Evolutionary conservation across 129 eudicot genomes (phyloP).

Genomic region (Tagetes erecta): DNA sequence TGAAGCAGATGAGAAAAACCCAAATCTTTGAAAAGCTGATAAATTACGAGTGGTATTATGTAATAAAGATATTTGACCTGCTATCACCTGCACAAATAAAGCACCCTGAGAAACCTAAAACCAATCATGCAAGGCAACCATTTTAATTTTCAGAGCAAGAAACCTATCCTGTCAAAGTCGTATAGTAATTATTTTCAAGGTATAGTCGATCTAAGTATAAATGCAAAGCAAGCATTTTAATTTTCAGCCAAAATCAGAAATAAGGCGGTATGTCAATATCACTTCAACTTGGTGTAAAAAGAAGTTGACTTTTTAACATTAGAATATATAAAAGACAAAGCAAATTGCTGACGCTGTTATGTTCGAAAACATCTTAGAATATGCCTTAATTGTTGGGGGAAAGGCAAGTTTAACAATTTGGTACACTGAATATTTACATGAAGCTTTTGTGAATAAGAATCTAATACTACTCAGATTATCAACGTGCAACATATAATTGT

Average conservation of each 20-base stretch:
- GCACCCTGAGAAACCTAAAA: conserved; percentile 3
- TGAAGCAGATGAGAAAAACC: conserved; percentile 75
- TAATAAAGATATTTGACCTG: conserved; percentile 45
- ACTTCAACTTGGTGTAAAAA: background rate
- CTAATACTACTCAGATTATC: background rate
- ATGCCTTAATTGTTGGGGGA: background rate
- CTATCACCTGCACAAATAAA: conserved; percentile 38
- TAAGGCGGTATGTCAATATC: background rate
- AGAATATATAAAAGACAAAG: background rate
- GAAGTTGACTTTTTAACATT: background rate
- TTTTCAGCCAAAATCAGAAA: background rate
- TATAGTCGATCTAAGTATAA: background rate
- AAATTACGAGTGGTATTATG: conserved; percentile 35
- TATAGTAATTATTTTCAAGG: background rate
- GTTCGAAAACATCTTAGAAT: background rate
- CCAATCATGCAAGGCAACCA: background rate
- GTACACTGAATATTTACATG: background rate
- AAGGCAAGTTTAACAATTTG: background rate
- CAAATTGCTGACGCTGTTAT: background rate
- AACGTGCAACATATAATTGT: background rate
- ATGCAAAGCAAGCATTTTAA: background rate
- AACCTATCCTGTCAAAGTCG: background rate
- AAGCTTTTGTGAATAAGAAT: background rate
- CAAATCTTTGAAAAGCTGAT: conserved; percentile 45
- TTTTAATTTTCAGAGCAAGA: too few species aligned